Percentiles rank a stretch among this genome's conserved stretches.
Conservation (phyloP, 2,329 filamentous ascomycete genomes). For the Phialophora chinensis region DNA sequence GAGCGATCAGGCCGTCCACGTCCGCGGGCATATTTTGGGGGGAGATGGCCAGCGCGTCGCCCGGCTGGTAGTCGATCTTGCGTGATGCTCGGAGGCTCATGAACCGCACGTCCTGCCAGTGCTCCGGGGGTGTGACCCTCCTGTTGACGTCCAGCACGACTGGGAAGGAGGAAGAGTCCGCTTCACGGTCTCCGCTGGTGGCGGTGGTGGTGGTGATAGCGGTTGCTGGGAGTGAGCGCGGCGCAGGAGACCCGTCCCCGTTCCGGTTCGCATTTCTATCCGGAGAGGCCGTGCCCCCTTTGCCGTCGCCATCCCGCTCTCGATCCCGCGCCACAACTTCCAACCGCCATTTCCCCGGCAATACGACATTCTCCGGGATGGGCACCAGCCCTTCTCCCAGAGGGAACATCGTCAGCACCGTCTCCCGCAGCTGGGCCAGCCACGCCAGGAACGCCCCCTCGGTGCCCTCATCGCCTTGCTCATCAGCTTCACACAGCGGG, state of each 20-base stretch:
- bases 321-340: not conserved
- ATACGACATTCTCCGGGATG: constrained; percentile 31
- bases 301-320: not conserved
- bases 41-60: constrained; percentile 79
- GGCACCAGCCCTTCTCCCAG: constrained; percentile 67
- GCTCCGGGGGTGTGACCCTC: constrained; percentile 73
- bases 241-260: constrained; percentile 21
- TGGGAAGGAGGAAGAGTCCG: constrained; percentile 50
- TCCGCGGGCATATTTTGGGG: constrained; percentile 86
- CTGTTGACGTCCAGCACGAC: constrained; percentile 70
- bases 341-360: constrained; percentile 32
- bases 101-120: constrained; percentile 94
- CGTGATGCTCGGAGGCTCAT: constrained; percentile 64
- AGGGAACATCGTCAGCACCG: constrained; percentile 69
- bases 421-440: constrained; percentile 70
- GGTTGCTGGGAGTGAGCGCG: constrained; percentile 37
- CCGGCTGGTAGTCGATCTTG: constrained; percentile 65
- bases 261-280: not conserved
- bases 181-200: not conserved
- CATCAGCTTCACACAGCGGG: constrained; percentile 84
- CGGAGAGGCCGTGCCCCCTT: not conserved
- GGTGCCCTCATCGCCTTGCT: constrained; percentile 88
- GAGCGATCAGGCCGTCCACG: constrained; percentile 75
- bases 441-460: constrained; percentile 83
- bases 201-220: not conserved